Evolutionary conservation across 1,284 basidiomycete genomes (phyloP), one percentile per base, ranked within the genome.

Genomic region (Ceratobasidium sp.): DNA sequence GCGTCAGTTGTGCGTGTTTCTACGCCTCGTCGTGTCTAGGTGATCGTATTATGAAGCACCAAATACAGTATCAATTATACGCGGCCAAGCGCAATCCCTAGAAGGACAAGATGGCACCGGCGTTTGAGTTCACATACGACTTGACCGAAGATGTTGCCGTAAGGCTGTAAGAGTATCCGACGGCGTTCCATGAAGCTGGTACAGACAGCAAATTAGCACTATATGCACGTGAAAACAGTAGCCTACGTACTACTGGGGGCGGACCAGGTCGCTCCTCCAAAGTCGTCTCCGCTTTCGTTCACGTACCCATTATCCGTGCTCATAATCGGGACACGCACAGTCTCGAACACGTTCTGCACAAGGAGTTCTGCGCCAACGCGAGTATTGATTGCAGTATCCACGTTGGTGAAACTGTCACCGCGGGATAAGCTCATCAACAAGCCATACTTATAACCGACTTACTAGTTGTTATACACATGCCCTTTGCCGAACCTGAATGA

Each of bases 341-440:
- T 38, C 30, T 46, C 63, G 58, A 80, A 84, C 53, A 84, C 81
- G 75, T 83, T 83, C 77, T 84, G 81, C 60, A 84, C 82, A 8
- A 67, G 58, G 23, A 73, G 46, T 44, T 72, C 48, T 18, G 59
- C 70, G 12, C 49, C 49, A n/a, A 72, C 70, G 9, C 70, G 70
- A 33, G 60, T 72, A 36, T 74, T 73, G 46, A 67, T 53, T 14
- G 80, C 83, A 56, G 83, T 81, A 74, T 83, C 83, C 79, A 83
- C 83, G 77, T 84, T 81, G 54, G 83, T 81, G 75, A 81, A 83
- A 66, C 66, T 70, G 30, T 38, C 14, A 40, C 33, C 8, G 5
- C n/a, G 2, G 3, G 1, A 30, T 48, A 28, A 48, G 42, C 5
- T 64, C 16, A n/a, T 64, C 12, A 11, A 12, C 28, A 33, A 6